Conservation (phyloP, 768 basidiomycete species). For the Pleurotus cornucopiae region DNA sequence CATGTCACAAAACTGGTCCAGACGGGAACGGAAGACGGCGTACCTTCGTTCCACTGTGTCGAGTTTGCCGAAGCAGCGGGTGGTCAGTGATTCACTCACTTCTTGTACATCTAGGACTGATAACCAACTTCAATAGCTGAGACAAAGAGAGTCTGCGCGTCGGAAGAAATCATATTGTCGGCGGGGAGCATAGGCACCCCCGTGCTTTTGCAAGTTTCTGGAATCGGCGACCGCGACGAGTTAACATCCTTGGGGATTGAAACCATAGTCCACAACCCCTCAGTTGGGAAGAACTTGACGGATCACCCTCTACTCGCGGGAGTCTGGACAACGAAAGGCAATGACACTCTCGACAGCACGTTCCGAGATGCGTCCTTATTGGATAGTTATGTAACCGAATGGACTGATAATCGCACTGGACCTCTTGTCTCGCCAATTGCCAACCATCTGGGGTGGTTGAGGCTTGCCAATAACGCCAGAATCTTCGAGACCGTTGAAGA, state of each 20-base stretch:
- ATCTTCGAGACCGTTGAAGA: slow-evolving; percentile 26
- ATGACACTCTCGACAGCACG: slow-evolving; percentile 13
- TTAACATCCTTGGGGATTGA: slow-evolving; percentile 10
- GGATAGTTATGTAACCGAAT: slow-evolving; percentile 13
- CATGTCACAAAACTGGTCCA: slow-evolving; percentile 12
- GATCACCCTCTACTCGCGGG: slow-evolving; percentile 15
- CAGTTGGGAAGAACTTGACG: slow-evolving; percentile 23
- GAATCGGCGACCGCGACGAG: slow-evolving; percentile 16
- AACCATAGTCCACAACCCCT: slow-evolving; percentile 14
- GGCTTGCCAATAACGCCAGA: slow-evolving; percentile 22
- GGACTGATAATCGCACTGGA: slow-evolving; percentile 16
- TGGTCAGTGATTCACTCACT: neutral
- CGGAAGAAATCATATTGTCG: slow-evolving; percentile 24
- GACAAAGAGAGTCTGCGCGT: neutral
- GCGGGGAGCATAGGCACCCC: slow-evolving; percentile 25
- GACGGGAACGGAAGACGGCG: neutral
- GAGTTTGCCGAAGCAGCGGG: slow-evolving; percentile 12
- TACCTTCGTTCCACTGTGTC: slow-evolving; percentile 14
- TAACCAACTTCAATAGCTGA: neutral
- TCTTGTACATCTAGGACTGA: too few species aligned
- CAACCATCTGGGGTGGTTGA: slow-evolving; percentile 16
- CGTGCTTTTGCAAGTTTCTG: slow-evolving; percentile 18
- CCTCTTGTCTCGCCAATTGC: slow-evolving; percentile 11
- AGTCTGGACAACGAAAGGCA: neutral
- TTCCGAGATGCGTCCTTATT: slow-evolving; percentile 10